phyloP scores from a whole-genome alignment of 2,329 filamentous ascomycete genomes.

The Colletotrichum endophyticum region DNA sequence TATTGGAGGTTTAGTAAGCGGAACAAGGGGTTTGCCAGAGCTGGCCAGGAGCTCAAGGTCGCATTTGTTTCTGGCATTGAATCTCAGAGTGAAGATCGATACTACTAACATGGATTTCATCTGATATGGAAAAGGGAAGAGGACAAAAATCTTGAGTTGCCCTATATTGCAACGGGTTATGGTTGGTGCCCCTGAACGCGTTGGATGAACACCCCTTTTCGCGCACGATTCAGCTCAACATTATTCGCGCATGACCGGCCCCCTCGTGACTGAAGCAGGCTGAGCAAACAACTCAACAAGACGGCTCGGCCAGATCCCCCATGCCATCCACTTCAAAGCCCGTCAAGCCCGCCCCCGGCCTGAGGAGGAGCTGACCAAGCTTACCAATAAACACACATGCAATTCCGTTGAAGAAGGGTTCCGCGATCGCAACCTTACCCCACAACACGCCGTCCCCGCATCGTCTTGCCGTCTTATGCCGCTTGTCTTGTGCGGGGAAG shows the following conservation, averaged over 20 bases:
- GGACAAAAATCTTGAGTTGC: not conserved
- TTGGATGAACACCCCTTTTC: not conserved
- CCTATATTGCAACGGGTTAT: not conserved
- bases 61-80: not conserved
- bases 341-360: not conserved
- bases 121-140: not conserved
- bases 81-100: not conserved
- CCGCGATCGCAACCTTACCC: not conserved
- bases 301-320: not conserved
- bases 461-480: not conserved
- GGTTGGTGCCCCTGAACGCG: not conserved
- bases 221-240: not conserved
- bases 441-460: conserved; percentile 7
- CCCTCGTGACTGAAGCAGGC: not conserved
- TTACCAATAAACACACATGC: not conserved
- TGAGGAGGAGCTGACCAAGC: not conserved
- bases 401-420: not conserved
- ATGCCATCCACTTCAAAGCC: not conserved
- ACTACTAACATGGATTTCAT: not conserved
- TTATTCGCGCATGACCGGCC: not conserved
- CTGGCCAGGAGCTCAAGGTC: not conserved
- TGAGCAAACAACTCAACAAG: not conserved
- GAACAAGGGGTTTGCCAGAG: not conserved
- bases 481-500: conserved; percentile 9
- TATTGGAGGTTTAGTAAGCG: not conserved